Conservation (phyloP, 2,329 filamentous ascomycete species). For the Ceratocystis cubensis region DNA sequence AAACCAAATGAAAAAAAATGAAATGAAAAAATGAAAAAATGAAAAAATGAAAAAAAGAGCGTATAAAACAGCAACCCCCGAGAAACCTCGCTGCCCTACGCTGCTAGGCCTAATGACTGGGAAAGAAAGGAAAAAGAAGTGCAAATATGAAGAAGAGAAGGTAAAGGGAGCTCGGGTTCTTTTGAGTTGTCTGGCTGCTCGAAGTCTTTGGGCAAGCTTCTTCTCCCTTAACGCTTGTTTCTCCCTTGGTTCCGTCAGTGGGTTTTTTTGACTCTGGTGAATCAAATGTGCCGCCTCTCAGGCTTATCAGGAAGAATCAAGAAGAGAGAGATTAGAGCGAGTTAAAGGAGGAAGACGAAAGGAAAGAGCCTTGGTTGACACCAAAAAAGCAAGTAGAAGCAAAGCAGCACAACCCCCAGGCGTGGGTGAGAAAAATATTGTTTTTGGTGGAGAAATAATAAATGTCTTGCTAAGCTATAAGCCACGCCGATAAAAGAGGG, state of each 20-base stretch:
- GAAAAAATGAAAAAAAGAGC: constrained; percentile 9
- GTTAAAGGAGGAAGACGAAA: neutral
- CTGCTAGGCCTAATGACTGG: neutral
- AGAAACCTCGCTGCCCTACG: constrained; percentile 5
- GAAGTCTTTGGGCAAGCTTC: neutral
- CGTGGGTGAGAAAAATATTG: neutral
- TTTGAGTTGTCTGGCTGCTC: constrained; percentile 12
- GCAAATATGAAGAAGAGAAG: constrained; percentile 7
- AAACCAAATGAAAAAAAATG: neutral
- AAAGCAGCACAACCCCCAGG: neutral
- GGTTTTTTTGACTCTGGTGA: neutral
- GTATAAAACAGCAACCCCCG: neutral
- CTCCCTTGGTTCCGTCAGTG: constrained; percentile 9
- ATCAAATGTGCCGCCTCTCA: constrained; percentile 12
- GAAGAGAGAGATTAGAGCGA: neutral
- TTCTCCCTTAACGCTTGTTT: constrained; percentile 11
- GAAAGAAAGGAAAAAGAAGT: constrained; percentile 10
- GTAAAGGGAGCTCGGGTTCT: constrained; percentile 11
- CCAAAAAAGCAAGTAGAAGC: neutral
- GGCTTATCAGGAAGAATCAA: constrained; percentile 6
- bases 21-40: neutral
- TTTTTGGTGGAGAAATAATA: neutral
- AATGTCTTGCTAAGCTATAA: constrained; percentile 10
- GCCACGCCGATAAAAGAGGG: neutral
- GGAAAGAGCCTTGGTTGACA: neutral